These are phyloP conservation scores for Hylodesmum podocarpum DNA, from an alignment of 306 rosid genomes.

Conservation along the genomic window DNA sequence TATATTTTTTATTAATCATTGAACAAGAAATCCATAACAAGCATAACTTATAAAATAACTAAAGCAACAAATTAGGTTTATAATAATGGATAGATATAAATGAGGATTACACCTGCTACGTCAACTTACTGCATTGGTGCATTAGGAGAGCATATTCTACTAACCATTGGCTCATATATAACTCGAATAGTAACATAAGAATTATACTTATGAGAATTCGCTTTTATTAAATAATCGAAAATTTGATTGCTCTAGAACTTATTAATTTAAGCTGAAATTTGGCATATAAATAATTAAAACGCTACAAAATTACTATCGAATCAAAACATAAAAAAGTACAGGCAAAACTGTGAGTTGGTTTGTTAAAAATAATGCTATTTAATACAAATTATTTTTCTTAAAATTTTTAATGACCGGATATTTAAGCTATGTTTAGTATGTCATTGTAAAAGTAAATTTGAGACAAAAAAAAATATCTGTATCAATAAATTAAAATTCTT, in stretches of 20 bases:
- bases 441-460: no score
- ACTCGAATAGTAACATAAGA: background rate
- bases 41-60: background rate
- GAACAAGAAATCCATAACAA: background rate
- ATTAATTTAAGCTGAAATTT: background rate
- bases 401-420: no score
- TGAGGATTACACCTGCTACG: background rate
- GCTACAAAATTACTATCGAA: no score
- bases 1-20: background rate
- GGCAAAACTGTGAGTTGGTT: background rate
- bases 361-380: no score
- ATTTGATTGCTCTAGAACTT: background rate
- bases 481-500: no score
- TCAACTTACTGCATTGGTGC: background rate
- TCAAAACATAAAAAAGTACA: background rate
- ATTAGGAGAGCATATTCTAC: background rate
- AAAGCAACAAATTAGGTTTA: background rate
- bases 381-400: no score
- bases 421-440: no score
- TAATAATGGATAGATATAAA: background rate
- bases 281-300: background rate
- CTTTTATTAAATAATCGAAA: background rate
- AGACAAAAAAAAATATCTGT: no score
- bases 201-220: background rate
- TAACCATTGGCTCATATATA: background rate